Evolutionary conservation across 108 stramenopile species (phyloP), one percentile per base, ranked within the genome.

Genomic region (Phaeodactylum tricornutum): DNA sequence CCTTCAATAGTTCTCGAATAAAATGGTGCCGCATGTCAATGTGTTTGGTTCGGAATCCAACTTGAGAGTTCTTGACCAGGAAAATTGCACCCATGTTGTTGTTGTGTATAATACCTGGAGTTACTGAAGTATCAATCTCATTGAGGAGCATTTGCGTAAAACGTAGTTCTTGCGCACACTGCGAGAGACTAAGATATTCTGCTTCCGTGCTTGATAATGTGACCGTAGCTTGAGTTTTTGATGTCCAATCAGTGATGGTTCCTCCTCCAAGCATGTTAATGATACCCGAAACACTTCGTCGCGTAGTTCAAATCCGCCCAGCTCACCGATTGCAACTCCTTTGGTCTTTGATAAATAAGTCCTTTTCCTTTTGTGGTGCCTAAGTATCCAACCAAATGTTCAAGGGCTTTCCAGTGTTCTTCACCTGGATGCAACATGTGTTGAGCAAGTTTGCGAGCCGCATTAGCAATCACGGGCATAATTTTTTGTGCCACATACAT

Each of bases 21-120:
- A 20, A 20, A 7, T 50, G 31, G 15, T 22, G 24, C 4, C 60
- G 26, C 32, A 54, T 46, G 20, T 54, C 60, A 25, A 53, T 61
- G 43, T 61, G 60, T 25, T 61, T 61, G 17, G 60, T 61, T 43
- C 53, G 8, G 42, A 53, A 24, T 14, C 60, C 53, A 9, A 61
- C 53, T 33, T 28, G 20, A 20, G 43, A 19, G 19, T 61, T 61
- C 31, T 61, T 28, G 33, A 45, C 29, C 8, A 61, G 43, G 30
- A 45, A 61, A 3, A 61, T 61, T 17, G 43, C 51, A 4, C 60
- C 60, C 4, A 42, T 53, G 42, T 61, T 53, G 33, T 61, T 52
- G 17, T 53, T 52, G 44, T 35, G 22, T n/a, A 61, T 4, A 9
- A 28, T 53, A 25, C n/a, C 53, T 43, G 52, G 60, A 2, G n/a